Evolutionary conservation across 2,329 filamentous ascomycete species (phyloP), one percentile per base, ranked within the genome.

Genomic region (Amesomyces nigricolor): DNA sequence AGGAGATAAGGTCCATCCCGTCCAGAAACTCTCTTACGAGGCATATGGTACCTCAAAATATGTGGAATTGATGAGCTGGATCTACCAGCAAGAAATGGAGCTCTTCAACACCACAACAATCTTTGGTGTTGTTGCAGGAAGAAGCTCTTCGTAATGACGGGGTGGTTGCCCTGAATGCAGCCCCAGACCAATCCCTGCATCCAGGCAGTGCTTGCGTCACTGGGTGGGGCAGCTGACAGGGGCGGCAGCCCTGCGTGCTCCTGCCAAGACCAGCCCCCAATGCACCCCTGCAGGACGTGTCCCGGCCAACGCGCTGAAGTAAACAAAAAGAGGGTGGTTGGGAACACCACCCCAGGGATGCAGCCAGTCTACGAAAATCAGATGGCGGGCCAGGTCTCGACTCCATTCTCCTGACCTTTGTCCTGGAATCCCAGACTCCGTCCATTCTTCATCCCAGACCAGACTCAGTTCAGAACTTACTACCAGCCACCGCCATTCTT

Each of bases 281-380:
- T 44, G 43, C 51, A 47, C 46, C 51, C 54, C 42, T 45, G 54
- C 45, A 26, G 43, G 29, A 16, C 46, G 47, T 63, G 62, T 32
- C 51, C 64, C 55, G 61, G 64, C 50, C 64, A 65, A 65, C 64
- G 53, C 50, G 39, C 52, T 40, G 53, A 53, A 62, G 62, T 64
- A 64, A 65, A 64, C 60, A 65, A 64, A 32, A 62, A 62, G 51
- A 52, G 58, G 63, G 63, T 65, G 63, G 63, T 63, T 65, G 61
- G 64, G 62, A 60, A 52, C 59, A 62, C 62, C 46, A 40, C 52
- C 46, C 51, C 51, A 59, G 49, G 54, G 57, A 54, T 53, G 37
- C 53, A 29, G 53, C 59, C 57, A 56, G 51, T 51, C 38, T 14
- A 16, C 35, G 47, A 60, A 59, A 49, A 42, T 49, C 30, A 38